Base-by-base conservation (phyloP, 2,329 filamentous ascomycete species). In the Cercospora citrullina region DNA sequence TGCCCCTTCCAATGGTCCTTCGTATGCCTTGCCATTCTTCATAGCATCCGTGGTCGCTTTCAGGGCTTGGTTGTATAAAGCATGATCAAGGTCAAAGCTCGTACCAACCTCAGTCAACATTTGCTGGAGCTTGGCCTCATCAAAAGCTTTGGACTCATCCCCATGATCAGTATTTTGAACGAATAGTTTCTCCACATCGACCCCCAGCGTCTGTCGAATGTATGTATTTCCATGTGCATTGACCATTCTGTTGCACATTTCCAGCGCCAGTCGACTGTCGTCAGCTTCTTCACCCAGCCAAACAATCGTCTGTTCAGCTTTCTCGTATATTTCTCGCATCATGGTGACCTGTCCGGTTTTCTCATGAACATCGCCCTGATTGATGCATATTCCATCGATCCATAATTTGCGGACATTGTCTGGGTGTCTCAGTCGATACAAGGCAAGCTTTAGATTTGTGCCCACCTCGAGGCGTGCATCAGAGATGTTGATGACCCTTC, bases 301-400 rank as follows among this genome's bases (percentile, higher is more conserved):
- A 14, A 67, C 55, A 10, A 67, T n/a, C 5, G 60, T 64, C 18
- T 45, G 45, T 28, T 58, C 36, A 14, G 68, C 60, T 21, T 42
- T 39, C 28, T 57, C n/a, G 45, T 68, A 69, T 31, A 69, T 68
- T 5, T 48, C 23, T 3, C 61, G 28, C 68, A 69, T 69, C 39
- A 61, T 53, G 2, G 30, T 42, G 21, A 69, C 66, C 57, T 69
- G 68, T 26, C 21, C 57, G 7, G 42, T 36, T 30, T 65, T 65
- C 66, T 68, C 68, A 5, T 28, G 23, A 18, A 45, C 14, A 28
- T 69, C 61, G 5, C 30, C 26, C 26, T 69, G 68, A 42, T 69
- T 68, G 60, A 69, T 69, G 23, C 68, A 69, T 36, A 69, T 68
- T 8, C 45, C 65, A 39, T 69, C 68, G 18, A 67, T 67, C 65